Evolutionary conservation across 345 rosid genomes (phyloP).

Genomic region (Isatis tinctoria): DNA sequence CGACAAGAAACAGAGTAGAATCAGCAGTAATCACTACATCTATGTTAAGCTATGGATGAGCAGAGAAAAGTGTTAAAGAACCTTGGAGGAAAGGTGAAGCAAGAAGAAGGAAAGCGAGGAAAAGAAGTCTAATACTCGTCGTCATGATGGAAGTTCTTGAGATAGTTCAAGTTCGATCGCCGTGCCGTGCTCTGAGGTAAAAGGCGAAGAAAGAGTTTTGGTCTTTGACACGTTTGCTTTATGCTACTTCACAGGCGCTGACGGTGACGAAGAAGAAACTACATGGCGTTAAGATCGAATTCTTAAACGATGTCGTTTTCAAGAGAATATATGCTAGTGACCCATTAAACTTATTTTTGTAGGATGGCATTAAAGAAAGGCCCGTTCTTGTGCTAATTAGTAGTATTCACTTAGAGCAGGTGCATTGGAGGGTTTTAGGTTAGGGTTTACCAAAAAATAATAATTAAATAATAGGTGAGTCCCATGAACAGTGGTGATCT

Average conservation of each 20-base stretch:
- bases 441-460: too few species aligned
- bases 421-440: too few species aligned
- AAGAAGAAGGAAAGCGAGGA: constrained; percentile 66
- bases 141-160: constrained; percentile 12
- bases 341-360: background rate
- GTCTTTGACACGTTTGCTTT: constrained; percentile 2
- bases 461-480: too few species aligned
- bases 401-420: too few species aligned
- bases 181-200: background rate
- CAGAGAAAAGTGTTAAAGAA: constrained; percentile 15
- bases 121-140: constrained; percentile 48
- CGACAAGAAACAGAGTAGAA: background rate
- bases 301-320: background rate
- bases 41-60: constrained; percentile 14
- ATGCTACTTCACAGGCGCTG: background rate
- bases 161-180: background rate
- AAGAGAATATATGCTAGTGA: background rate
- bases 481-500: too few species aligned
- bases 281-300: background rate
- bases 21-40: constrained; percentile 8
- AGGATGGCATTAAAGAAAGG: background rate
- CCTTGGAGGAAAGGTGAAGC: constrained; percentile 79
- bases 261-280: background rate
- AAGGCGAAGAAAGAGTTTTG: constrained; percentile 6
- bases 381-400: background rate